A percentile compares a stretch with the other conserved stretches of the same genome.
Conservation (phyloP, 2,329 filamentous ascomycete species). For the Huntiella omanensis region DNA sequence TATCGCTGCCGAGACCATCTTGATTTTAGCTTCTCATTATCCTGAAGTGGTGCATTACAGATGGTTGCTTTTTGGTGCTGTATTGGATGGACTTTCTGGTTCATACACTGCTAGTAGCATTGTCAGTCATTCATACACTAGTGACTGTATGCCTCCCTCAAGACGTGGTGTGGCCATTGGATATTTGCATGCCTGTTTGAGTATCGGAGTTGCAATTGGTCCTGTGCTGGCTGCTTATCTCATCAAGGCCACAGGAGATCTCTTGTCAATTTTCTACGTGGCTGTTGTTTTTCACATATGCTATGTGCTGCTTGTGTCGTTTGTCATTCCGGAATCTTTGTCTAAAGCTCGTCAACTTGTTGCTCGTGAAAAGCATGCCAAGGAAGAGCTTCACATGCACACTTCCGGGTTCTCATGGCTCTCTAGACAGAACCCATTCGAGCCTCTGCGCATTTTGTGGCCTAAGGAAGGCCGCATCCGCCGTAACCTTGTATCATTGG, state of each 20-base stretch:
- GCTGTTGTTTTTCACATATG: slow-evolving; percentile 51
- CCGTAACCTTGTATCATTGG: slow-evolving; percentile 65
- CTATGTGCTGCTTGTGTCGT: slow-evolving; percentile 53
- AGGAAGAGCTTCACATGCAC: slow-evolving; percentile 19
- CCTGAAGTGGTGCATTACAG: slow-evolving; percentile 57
- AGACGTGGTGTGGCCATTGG: slow-evolving; percentile 69
- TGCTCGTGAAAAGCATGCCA: slow-evolving; percentile 49
- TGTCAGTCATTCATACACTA: slow-evolving; percentile 67
- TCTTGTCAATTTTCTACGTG: slow-evolving; percentile 72
- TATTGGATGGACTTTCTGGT: slow-evolving; percentile 67
- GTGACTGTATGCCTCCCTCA: slow-evolving; percentile 70
- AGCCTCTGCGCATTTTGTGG: slow-evolving; percentile 44
- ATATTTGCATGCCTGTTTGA: slow-evolving; percentile 77
- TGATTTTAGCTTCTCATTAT: slow-evolving; percentile 58
- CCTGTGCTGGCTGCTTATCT: slow-evolving; percentile 67
- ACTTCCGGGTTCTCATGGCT: slow-evolving; percentile 16
- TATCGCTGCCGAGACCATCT: slow-evolving; percentile 54
- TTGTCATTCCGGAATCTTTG: slow-evolving; percentile 70
- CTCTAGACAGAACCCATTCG: slow-evolving; percentile 44
- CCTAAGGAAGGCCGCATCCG: slow-evolving; percentile 37
- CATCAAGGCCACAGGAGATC: slow-evolving; percentile 53
- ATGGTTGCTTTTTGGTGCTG: slow-evolving; percentile 57
- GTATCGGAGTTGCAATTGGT: slow-evolving; percentile 72
- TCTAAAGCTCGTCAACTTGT: slow-evolving; percentile 50
- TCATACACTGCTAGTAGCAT: slow-evolving; percentile 71